Base-by-base conservation (phyloP, 208 protist genomes). In the Wallacemonas rigidus region DNA sequence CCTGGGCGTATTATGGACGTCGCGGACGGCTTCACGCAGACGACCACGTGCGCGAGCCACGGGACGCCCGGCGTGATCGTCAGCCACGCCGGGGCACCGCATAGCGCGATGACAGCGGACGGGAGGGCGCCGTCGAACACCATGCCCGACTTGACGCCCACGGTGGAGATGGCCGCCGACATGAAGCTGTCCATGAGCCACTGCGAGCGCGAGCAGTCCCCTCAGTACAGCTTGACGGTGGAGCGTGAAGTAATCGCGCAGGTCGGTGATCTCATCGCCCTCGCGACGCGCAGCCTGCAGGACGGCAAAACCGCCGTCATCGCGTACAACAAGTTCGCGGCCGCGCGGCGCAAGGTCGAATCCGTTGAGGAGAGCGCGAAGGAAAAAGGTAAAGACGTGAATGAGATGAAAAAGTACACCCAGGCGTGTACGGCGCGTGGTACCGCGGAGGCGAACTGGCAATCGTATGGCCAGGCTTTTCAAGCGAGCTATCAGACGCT, bases 301-400 rank as follows among this genome's bases (percentile, higher is more conserved):
- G 51, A 73, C 15, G 69, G 77, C 17, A 78, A 75, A 48, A 75
- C 69, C 50, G 76, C 77, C 8, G 9, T 9, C 39, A 55, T 51
- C 7, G 3, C 11, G 58, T 74, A 62, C 67, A 44, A 1, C n/a
- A 65, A 47, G 40, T 67, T 51, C 51, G 44, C n/a, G 0, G 43
- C 15, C 1, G 60, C 78, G 1, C 36, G 47, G 6, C 41, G 53
- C 14, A 14, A 39, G 1, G 61, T 75, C 1, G 60, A 65, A 26
- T 39, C 38, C 17, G 3, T 67, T 2, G 74, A 78, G 39, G 61
- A 15, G 7, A 53, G 55, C 0, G 72, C n/a, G 0, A 12, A 51
- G 36, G 73, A 72, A 36, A 80, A 80, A 39, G 63, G 72, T 17
- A 81, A 56, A 60, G 69, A 79, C 43, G 38, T 81, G 15, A 60